Percentiles rank a stretch among this genome's conserved stretches.
phyloP scores from a whole-genome alignment of 2,329 filamentous ascomycete species.

The Tolypocladium tropicale region DNA sequence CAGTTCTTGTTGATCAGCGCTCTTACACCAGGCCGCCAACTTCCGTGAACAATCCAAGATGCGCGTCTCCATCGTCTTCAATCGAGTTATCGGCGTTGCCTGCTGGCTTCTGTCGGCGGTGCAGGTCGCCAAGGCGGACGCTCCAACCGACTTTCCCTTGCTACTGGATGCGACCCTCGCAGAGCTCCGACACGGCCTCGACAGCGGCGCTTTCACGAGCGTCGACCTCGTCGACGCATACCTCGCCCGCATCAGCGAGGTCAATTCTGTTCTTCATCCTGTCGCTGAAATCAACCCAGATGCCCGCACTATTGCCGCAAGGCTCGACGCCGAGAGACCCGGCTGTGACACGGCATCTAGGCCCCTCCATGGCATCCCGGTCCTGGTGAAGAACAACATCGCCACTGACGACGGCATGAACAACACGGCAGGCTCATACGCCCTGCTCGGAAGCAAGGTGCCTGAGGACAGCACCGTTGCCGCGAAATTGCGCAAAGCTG shows the following conservation, averaged over 20 bases:
- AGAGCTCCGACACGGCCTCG: neutral
- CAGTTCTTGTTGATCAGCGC: too few species aligned
- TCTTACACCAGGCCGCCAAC: too few species aligned
- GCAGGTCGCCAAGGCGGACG: neutral
- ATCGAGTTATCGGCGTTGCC: too few species aligned
- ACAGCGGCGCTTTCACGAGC: constrained; percentile 19
- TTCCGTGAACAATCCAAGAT: neutral
- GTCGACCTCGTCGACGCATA: constrained; percentile 24
- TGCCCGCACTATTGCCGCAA: constrained; percentile 24
- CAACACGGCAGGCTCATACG: constrained; percentile 53
- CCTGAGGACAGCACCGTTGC: constrained; percentile 46
- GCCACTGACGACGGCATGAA: constrained; percentile 52
- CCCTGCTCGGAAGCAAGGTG: constrained; percentile 47
- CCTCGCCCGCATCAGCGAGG: constrained; percentile 14
- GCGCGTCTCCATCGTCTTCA: too few species aligned
- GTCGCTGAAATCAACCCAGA: constrained; percentile 28
- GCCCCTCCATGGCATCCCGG: constrained; percentile 53
- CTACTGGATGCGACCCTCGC: constrained; percentile 12
- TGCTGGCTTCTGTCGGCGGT: too few species aligned
- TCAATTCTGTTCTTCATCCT: constrained; percentile 13
- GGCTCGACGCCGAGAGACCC: constrained; percentile 16
- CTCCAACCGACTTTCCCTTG: neutral
- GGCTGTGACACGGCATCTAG: neutral
- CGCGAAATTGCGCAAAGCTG: constrained; percentile 47
- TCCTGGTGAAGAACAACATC: constrained; percentile 59